Evolutionary conservation across 108 stramenopile species (phyloP).

Genomic region (Conticribra weissflogii): DNA sequence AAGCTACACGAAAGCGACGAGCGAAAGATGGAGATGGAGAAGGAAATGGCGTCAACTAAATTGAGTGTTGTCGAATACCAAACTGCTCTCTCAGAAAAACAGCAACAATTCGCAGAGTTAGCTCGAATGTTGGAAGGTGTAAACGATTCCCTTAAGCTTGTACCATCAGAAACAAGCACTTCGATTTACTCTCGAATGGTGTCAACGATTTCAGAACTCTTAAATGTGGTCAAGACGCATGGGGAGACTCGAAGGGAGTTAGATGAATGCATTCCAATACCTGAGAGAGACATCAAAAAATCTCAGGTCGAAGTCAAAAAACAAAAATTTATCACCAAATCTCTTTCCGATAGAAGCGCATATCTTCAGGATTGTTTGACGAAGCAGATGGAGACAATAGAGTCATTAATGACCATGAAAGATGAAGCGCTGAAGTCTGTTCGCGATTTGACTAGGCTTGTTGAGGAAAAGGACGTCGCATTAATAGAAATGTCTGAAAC

Average conservation of each 20-base stretch:
- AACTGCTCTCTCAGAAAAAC: not conserved
- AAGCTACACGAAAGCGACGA: not conserved
- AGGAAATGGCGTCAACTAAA: not conserved
- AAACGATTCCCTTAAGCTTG: too few species aligned
- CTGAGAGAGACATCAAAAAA: not conserved
- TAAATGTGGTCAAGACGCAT: not conserved
- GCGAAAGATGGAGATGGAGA: not conserved
- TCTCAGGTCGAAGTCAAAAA: not conserved
- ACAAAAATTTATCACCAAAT: not conserved
- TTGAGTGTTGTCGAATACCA: not conserved
- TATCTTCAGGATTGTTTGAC: not conserved
- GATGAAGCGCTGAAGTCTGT: slow-evolving; percentile 10
- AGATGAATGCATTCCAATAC: not conserved
- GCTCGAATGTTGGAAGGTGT: not conserved
- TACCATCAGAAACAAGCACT: too few species aligned
- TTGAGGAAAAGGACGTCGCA: slow-evolving; percentile 25
- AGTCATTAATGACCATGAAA: slow-evolving; percentile 4
- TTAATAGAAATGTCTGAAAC: slow-evolving; percentile 8
- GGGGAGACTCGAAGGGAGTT: too few species aligned
- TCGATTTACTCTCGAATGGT: not conserved
- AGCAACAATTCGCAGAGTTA: not conserved
- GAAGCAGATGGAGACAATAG: not conserved
- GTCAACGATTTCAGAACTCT: not conserved
- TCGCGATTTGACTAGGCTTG: slow-evolving; percentile 2
- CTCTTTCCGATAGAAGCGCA: not conserved